These are phyloP conservation scores for Trypanosoma conorhini DNA, from an alignment of 208 protist species.

Conservation along the genomic window DNA sequence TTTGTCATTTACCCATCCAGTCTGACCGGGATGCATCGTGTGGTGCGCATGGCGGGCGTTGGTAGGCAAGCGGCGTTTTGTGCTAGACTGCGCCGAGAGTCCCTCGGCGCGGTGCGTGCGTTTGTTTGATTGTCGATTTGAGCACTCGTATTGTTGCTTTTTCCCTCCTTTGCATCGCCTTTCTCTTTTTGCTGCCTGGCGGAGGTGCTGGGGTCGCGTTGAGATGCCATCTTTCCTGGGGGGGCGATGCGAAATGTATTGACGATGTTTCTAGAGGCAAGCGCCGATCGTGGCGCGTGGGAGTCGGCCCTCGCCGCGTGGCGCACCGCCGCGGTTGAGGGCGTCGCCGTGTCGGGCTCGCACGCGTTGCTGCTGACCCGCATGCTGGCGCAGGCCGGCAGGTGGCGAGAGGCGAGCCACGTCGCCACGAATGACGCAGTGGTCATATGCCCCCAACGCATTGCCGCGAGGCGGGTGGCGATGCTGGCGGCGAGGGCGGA, in stretches of 20 bases:
- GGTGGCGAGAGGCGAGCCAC: slow-evolving; percentile 16
- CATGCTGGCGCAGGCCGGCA: slow-evolving; percentile 9
- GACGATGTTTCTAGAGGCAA: slow-evolving; percentile 32
- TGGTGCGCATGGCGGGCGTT: too few relatives aligned
- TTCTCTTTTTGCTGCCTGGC: slow-evolving; percentile 1
- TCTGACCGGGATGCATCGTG: too few relatives aligned
- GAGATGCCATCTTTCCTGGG: not conserved
- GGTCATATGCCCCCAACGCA: not conserved
- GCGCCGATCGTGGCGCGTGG: slow-evolving; percentile 33
- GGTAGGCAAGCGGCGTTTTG: too few relatives aligned
- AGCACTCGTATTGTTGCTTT: too few relatives aligned
- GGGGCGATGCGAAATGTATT: slow-evolving; percentile 27
- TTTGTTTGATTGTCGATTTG: too few relatives aligned
- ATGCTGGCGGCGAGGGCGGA: slow-evolving; percentile 11
- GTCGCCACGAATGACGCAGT: not conserved
- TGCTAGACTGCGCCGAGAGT: too few relatives aligned
- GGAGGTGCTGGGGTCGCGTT: slow-evolving; percentile 15
- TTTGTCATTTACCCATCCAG: too few relatives aligned
- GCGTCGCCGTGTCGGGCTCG: not conserved
- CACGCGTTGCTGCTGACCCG: slow-evolving; percentile 20
- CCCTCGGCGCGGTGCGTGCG: too few relatives aligned
- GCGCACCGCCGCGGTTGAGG: slow-evolving; percentile 2
- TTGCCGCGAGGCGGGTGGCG: slow-evolving; percentile 18
- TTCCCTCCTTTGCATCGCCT: too few relatives aligned
- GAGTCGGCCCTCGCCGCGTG: slow-evolving; percentile 24